Conservation (phyloP, 305 asterid genomes). For the Coffea humblotiana region DNA sequence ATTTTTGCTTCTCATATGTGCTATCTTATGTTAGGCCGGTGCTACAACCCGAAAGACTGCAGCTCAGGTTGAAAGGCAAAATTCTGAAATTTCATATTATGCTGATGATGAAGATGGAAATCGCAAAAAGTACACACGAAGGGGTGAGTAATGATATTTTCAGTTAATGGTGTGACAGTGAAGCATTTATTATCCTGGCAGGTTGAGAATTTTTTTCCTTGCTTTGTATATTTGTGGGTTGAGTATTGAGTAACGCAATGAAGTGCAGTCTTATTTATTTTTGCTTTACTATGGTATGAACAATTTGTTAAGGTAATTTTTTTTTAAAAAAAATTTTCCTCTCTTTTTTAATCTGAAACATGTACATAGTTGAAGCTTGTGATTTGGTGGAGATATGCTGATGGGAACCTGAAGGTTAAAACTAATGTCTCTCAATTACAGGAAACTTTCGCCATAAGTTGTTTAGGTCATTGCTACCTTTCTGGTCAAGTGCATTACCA, state of each 20-base stretch:
- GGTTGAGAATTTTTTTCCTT: neutral
- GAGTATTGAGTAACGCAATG: neutral
- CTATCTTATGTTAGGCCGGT: constrained; percentile 51
- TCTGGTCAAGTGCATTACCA: constrained; percentile 92
- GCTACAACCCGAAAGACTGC: constrained; percentile 82
- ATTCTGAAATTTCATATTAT: constrained; percentile 75
- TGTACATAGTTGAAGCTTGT: neutral
- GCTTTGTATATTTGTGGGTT: neutral
- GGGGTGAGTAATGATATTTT: constrained; percentile 51
- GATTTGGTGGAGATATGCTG: neutral
- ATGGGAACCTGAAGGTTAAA: constrained; percentile 2
- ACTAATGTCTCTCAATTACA: constrained; percentile 34
- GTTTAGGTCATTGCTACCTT: constrained; percentile 80
- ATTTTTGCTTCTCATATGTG: constrained; percentile 8
- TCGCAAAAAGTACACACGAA: constrained; percentile 73
- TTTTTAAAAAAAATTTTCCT: too few species aligned
- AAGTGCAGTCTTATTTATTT: neutral
- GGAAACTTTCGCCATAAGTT: constrained; percentile 80
- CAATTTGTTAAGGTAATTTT: too few species aligned
- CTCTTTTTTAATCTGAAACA: neutral
- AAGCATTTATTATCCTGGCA: neutral
- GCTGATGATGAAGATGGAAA: constrained; percentile 94
- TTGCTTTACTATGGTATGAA: neutral
- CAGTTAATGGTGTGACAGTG: neutral
- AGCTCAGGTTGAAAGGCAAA: constrained; percentile 71